phyloP scores from a whole-genome alignment of 352 stramenopile genomes.

The Discostella stelligera region DNA sequence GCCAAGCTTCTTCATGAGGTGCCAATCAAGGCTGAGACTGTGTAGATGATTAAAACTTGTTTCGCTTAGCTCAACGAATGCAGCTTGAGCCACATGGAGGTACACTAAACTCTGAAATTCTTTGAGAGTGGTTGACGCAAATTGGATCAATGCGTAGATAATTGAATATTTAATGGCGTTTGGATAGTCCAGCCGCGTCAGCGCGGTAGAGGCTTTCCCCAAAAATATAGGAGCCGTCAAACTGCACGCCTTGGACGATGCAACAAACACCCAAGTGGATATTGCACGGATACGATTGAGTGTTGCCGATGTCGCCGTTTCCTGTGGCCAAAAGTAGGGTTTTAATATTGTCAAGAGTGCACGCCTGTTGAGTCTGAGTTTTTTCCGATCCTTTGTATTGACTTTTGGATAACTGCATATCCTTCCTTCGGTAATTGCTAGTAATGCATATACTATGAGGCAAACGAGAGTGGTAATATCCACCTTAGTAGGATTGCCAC shows the following conservation, averaged over 20 bases:
- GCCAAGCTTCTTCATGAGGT: conserved; percentile 96
- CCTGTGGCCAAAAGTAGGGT: conserved; percentile 86
- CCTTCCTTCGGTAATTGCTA: conserved; percentile 47
- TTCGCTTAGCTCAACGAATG: conserved; percentile 95
- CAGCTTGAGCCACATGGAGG: conserved; percentile 94
- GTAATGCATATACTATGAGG: conserved; percentile 42
- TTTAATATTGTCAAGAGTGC: conserved; percentile 70
- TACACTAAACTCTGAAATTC: conserved; percentile 93
- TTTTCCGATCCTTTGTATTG: conserved; percentile 31
- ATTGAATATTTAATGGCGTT: conserved; percentile 75
- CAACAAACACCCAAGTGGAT: conserved; percentile 91
- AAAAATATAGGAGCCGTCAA: conserved; percentile 91
- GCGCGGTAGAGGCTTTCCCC: conserved; percentile 88
- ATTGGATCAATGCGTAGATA: conserved; percentile 86
- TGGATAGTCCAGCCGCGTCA: conserved; percentile 81
- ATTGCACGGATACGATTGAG: conserved; percentile 84
- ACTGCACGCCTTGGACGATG: conserved; percentile 90
- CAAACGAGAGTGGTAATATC: conserved; percentile 30
- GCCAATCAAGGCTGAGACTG: conserved; percentile 95
- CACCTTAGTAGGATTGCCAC: conserved; percentile 17
- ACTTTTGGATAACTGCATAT: conserved; percentile 37
- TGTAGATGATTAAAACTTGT: conserved; percentile 96
- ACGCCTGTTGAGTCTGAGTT: conserved; percentile 46
- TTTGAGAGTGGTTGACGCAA: conserved; percentile 89
- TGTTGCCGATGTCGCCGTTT: conserved; percentile 60